These are phyloP conservation scores for Nemania bipapillata DNA, from an alignment of 2,329 filamentous ascomycete species.

Conservation along the genomic window DNA sequence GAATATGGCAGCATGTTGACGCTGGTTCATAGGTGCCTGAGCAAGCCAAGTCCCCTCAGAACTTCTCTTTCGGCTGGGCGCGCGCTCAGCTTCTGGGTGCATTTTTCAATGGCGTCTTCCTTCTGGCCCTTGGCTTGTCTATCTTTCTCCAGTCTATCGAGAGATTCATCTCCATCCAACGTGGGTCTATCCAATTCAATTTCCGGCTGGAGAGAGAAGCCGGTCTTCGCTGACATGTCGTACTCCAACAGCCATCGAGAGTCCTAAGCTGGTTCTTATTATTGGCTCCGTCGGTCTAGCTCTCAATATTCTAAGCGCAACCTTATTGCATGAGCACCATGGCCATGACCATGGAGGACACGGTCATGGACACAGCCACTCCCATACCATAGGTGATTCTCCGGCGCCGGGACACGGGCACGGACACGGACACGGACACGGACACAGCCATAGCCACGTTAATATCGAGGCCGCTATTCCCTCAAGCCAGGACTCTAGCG, in stretches of 20 bases:
- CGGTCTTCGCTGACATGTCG: slow-evolving; percentile 23
- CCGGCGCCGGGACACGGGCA: slow-evolving; percentile 44
- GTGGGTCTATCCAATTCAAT: slow-evolving; percentile 52
- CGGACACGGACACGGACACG: slow-evolving; percentile 44
- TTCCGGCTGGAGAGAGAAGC: not conserved
- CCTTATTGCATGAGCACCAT: slow-evolving; percentile 70
- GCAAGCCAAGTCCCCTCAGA: slow-evolving; percentile 64
- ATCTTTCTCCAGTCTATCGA: slow-evolving; percentile 79
- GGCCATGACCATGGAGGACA: slow-evolving; percentile 47
- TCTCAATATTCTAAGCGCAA: slow-evolving; percentile 73
- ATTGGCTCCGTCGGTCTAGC: slow-evolving; percentile 74
- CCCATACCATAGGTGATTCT: slow-evolving; percentile 34
- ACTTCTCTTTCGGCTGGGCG: slow-evolving; percentile 79
- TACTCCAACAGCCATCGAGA: slow-evolving; percentile 64
- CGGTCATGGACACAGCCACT: slow-evolving; percentile 56
- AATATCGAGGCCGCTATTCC: slow-evolving; percentile 46
- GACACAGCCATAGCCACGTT: slow-evolving; percentile 48
- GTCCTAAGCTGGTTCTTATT: slow-evolving; percentile 74
- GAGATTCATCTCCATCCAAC: slow-evolving; percentile 69
- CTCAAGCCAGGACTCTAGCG: slow-evolving; percentile 39
- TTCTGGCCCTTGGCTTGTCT: slow-evolving; percentile 76
- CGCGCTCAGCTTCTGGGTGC: slow-evolving; percentile 77
- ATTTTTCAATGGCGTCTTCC: slow-evolving; percentile 83
- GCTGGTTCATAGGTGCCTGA: slow-evolving; percentile 64
- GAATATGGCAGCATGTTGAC: slow-evolving; percentile 25